Evolutionary conservation across 2,329 filamentous ascomycete genomes (phyloP).

Genomic region (Fusarium veterinarium): DNA sequence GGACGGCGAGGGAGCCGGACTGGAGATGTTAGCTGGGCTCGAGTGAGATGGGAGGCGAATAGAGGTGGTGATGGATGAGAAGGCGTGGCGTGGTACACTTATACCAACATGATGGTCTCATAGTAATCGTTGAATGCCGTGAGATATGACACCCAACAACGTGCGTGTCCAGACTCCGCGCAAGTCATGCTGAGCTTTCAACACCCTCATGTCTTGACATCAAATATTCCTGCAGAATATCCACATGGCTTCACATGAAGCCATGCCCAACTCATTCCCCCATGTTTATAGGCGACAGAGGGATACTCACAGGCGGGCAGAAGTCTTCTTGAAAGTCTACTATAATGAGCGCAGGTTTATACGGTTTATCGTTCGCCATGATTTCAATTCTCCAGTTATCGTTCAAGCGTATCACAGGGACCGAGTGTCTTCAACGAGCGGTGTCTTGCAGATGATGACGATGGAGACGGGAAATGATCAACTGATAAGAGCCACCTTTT

Average conservation of each 20-base stretch:
- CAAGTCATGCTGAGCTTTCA: neutral
- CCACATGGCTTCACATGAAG: neutral
- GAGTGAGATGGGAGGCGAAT: no score
- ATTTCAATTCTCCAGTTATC: accelerated
- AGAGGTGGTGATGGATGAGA: no score
- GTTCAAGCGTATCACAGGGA: neutral
- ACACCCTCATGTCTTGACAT: neutral
- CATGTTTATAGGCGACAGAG: neutral
- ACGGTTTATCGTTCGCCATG: slow-evolving; percentile 39
- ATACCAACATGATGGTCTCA: neutral
- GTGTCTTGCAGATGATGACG: neutral
- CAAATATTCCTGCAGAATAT: neutral
- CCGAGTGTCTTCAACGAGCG: neutral
- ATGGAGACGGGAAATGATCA: neutral
- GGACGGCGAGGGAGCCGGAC: slow-evolving; percentile 88
- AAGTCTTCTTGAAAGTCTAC: slow-evolving; percentile 97
- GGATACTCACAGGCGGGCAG: slow-evolving; percentile 79
- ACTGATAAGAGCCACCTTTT: slow-evolving; percentile 9
- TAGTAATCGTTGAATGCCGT: neutral
- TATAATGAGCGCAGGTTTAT: slow-evolving; percentile 70
- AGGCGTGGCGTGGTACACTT: neutral
- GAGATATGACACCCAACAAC: neutral
- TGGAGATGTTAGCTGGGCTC: slow-evolving; percentile 52
- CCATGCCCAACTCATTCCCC: neutral
- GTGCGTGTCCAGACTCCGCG: neutral